phyloP scores from a whole-genome alignment of 169 alveolate genomes.

The Pseudocohnilembus persalinus region DNA sequence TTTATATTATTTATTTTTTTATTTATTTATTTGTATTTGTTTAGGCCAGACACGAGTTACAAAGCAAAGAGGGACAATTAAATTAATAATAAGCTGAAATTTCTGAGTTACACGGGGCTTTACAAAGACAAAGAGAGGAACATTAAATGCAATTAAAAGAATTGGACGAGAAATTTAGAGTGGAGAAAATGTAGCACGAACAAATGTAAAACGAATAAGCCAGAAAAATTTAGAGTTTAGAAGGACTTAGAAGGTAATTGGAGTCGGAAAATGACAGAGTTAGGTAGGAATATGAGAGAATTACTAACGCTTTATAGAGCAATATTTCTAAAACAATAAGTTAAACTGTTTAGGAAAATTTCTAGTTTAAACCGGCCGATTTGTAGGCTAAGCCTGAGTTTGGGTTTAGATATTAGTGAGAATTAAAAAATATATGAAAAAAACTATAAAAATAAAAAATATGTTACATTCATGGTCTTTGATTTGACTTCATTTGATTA shows the following conservation, averaged over 20 bases:
- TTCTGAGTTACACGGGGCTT: constrained; percentile 14
- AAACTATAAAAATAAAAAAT: too few relatives aligned
- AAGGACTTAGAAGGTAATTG: constrained; percentile 10
- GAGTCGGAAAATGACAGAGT: constrained; percentile 19
- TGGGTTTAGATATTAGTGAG: constrained; percentile 18
- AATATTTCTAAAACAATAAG: constrained; percentile 22
- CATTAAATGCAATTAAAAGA: background rate
- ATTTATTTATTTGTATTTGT: too few relatives aligned
- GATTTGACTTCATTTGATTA: too few relatives aligned
- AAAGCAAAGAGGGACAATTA: constrained; percentile 14
- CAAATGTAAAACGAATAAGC: constrained; percentile 15
- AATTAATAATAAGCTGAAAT: constrained; percentile 11
- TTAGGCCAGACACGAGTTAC: background rate
- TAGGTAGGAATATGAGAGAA: constrained; percentile 10
- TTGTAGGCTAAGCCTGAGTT: background rate
- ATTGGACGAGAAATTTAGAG: constrained; percentile 3
- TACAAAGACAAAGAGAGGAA: constrained; percentile 11
- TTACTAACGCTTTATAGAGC: constrained; percentile 9
- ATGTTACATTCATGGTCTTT: too few relatives aligned
- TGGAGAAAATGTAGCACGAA: background rate
- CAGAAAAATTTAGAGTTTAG: constrained; percentile 4
- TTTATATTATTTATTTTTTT: too few relatives aligned
- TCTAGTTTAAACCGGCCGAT: constrained; percentile 1
- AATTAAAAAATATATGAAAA: background rate
- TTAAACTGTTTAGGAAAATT: constrained; percentile 24